Evolutionary conservation across 768 basidiomycete genomes (phyloP).

Genomic region (Amanita phalloides): DNA sequence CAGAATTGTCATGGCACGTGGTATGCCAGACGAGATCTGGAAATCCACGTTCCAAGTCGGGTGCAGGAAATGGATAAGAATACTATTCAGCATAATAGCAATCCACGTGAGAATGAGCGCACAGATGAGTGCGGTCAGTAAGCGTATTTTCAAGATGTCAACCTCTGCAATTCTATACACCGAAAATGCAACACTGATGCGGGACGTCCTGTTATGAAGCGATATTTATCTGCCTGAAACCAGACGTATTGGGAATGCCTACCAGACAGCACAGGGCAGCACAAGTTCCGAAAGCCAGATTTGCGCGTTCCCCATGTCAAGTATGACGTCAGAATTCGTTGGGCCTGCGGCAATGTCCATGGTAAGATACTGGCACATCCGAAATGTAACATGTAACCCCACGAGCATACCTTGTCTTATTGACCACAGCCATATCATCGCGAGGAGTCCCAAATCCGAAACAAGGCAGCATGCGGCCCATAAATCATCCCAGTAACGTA

Average conservation of each 20-base stretch:
- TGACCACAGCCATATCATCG: constrained; percentile 9
- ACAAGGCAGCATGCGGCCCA: constrained; percentile 10
- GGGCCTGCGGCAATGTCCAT: background rate
- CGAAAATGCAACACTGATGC: constrained; percentile 4
- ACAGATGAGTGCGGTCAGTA: constrained; percentile 3
- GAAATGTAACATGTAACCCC: no score
- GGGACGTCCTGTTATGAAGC: constrained; percentile 1
- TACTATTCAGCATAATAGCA: constrained; percentile 7
- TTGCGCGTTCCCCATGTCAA: background rate
- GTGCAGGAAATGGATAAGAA: constrained; percentile 6
- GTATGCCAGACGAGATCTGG: constrained; percentile 8
- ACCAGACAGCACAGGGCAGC: constrained; percentile 1
- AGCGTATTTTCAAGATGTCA: constrained; percentile 1
- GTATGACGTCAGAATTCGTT: background rate
- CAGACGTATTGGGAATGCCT: background rate
- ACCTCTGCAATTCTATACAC: background rate
- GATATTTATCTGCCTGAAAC: background rate
- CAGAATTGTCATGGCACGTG: constrained; percentile 3
- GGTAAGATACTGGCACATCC: background rate
- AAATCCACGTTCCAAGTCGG: constrained; percentile 8
- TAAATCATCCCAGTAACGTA: constrained; percentile 17
- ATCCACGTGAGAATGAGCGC: constrained; percentile 6
- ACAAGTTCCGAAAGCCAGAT: constrained; percentile 1
- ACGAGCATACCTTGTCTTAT: constrained; percentile 3
- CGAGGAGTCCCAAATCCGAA: constrained; percentile 7